Percentiles rank a stretch among this genome's conserved stretches.
These are phyloP conservation scores for Solanum sparsipilum DNA, from an alignment of 257 asterid genomes.

Conservation along the genomic window DNA sequence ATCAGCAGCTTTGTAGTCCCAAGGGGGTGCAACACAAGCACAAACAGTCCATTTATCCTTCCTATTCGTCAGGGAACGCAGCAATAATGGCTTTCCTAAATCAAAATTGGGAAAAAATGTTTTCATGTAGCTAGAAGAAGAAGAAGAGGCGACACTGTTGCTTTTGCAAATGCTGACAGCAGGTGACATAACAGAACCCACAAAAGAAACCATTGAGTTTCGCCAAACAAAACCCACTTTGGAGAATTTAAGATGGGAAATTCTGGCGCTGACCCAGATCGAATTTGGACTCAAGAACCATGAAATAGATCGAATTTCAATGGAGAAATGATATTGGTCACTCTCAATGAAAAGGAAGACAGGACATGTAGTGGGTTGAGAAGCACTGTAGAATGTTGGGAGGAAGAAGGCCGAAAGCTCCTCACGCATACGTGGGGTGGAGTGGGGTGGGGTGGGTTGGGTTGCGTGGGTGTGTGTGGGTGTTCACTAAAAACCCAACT, in stretches of 20 bases:
- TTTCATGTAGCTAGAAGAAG: neutral
- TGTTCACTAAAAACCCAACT: neutral
- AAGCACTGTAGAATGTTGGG: neutral
- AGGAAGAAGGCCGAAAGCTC: neutral
- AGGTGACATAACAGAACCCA: slow-evolving; percentile 21
- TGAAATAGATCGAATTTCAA: neutral
- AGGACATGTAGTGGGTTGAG: neutral
- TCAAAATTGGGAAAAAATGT: slow-evolving; percentile 8
- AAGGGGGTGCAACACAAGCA: slow-evolving; percentile 54
- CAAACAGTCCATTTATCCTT: slow-evolving; percentile 32
- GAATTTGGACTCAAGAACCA: slow-evolving; percentile 4
- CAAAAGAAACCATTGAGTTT: slow-evolving; percentile 8
- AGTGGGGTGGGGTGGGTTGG: neutral
- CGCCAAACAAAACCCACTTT: neutral
- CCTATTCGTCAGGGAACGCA: slow-evolving; percentile 1
- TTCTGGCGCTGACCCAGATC: slow-evolving; percentile 7
- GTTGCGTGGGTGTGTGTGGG: neutral
- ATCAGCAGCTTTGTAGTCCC: slow-evolving; percentile 28
- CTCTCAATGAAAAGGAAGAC: neutral
- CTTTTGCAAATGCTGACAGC: slow-evolving; percentile 14
- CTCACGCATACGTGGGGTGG: neutral
- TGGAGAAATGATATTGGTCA: neutral
- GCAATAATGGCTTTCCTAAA: slow-evolving; percentile 12
- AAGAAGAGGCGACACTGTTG: slow-evolving; percentile 9
- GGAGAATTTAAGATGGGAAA: slow-evolving; percentile 4